phyloP scores from a whole-genome alignment of 2,329 filamentous ascomycete species.

The Colletotrichum filicis region DNA sequence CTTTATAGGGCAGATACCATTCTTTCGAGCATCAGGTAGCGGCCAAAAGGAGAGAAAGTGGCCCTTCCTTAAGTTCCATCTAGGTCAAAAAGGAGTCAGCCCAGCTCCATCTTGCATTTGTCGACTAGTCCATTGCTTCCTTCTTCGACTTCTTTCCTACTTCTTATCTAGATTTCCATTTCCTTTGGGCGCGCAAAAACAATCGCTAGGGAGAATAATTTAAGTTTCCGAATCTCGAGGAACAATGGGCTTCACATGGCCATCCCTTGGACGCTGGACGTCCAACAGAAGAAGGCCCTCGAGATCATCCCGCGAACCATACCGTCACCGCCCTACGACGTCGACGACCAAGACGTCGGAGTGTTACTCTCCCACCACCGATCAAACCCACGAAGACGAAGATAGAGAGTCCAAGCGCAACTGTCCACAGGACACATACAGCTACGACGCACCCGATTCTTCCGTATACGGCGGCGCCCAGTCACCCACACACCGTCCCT shows the following conservation, averaged over 20 bases:
- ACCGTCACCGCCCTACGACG: not conserved
- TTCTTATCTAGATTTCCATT: no score
- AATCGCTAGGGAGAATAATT: no score
- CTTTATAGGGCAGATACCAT: not conserved
- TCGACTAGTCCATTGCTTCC: not conserved
- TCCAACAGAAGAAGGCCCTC: not conserved
- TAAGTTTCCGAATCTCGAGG: not conserved
- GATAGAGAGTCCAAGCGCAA: no score
- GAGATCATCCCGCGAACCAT: not conserved
- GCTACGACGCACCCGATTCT: not conserved
- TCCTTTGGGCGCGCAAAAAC: no score
- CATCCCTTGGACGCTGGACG: not conserved
- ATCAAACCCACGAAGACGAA: not conserved
- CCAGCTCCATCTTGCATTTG: not conserved
- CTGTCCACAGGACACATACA: not conserved
- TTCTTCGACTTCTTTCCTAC: not conserved
- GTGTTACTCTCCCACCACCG: not conserved
- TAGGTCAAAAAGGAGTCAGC: not conserved
- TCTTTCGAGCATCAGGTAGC: not conserved
- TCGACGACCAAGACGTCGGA: not conserved
- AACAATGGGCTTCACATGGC: conserved; percentile 3
- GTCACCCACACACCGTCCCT: not conserved
- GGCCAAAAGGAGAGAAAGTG: not conserved
- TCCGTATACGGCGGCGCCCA: not conserved
- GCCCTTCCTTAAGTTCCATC: not conserved